phyloP scores from a whole-genome alignment of 768 basidiomycete genomes.

The Leccinellum rugosiceps region DNA sequence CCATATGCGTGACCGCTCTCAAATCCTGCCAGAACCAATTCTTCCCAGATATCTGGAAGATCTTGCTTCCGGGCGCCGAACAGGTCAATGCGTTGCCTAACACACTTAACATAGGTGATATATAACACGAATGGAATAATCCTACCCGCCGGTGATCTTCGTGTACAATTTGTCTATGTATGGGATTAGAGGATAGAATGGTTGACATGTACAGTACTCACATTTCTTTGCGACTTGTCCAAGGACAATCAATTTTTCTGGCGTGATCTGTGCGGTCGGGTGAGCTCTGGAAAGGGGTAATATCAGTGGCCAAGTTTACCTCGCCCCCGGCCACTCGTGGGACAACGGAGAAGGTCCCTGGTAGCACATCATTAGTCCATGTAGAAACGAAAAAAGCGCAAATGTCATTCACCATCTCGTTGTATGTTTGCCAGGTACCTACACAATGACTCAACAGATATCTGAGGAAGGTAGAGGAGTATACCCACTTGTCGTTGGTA shows the following conservation, averaged over 20 bases:
- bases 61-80: slow-evolving; percentile 72
- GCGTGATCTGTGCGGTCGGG: slow-evolving; percentile 40
- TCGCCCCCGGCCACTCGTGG: slow-evolving; percentile 73
- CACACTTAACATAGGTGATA: neutral
- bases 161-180: slow-evolving; percentile 54
- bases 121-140: neutral
- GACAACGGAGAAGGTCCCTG: slow-evolving; percentile 65
- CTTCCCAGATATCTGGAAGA: slow-evolving; percentile 65
- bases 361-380: neutral
- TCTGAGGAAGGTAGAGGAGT: neutral
- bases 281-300: neutral
- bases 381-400: neutral
- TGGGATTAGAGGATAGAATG: neutral
- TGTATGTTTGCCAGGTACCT: slow-evolving; percentile 71
- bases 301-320: slow-evolving; percentile 20
- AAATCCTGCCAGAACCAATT: slow-evolving; percentile 61
- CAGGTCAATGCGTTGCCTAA: slow-evolving; percentile 61
- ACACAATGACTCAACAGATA: neutral
- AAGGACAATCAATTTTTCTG: slow-evolving; percentile 61
- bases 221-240: slow-evolving; percentile 68
- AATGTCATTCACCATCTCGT: slow-evolving; percentile 45
- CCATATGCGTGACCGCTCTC: slow-evolving; percentile 79
- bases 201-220: slow-evolving; percentile 8
- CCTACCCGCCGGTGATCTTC: slow-evolving; percentile 46
- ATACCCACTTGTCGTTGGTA: slow-evolving; percentile 51